phyloP scores from a whole-genome alignment of 208 protist species.

The Leishmania aethiopica region DNA sequence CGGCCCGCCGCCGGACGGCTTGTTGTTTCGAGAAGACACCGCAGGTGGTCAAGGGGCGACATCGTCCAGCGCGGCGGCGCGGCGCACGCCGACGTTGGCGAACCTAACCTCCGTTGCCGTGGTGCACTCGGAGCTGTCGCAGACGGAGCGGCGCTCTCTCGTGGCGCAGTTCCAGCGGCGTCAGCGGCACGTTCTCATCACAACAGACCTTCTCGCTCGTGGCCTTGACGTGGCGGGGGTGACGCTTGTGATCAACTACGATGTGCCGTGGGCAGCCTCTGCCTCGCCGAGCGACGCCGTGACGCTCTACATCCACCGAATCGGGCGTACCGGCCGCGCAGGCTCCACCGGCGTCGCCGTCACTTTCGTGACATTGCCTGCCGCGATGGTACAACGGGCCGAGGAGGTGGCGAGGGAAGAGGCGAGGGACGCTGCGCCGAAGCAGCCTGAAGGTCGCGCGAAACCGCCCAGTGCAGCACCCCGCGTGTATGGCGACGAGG shows the following conservation, averaged over 20 bases:
- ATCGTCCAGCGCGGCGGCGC: background rate
- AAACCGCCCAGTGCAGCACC: background rate
- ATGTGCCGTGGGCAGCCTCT: slow-evolving; percentile 83
- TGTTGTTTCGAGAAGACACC: slow-evolving; percentile 12
- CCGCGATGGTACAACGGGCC: slow-evolving; percentile 36
- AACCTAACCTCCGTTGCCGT: slow-evolving; percentile 71
- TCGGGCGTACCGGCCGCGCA: slow-evolving; percentile 93
- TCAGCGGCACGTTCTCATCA: slow-evolving; percentile 96
- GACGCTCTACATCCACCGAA: slow-evolving; percentile 96
- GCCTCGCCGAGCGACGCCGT: slow-evolving; percentile 45
- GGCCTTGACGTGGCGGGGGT: slow-evolving; percentile 96
- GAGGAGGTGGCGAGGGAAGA: slow-evolving; percentile 24
- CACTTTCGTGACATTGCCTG: slow-evolving; percentile 90
- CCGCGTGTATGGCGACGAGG: slow-evolving; percentile 1
- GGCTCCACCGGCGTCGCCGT: slow-evolving; percentile 88
- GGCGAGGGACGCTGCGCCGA: background rate
- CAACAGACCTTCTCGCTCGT: slow-evolving; percentile 96
- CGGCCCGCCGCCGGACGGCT: slow-evolving; percentile 41
- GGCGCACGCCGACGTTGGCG: slow-evolving; percentile 5
- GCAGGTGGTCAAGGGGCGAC: background rate
- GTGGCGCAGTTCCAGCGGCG: slow-evolving; percentile 95
- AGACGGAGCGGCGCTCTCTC: slow-evolving; percentile 93
- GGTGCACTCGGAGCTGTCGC: slow-evolving; percentile 82
- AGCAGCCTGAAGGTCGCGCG: background rate
- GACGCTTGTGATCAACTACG: slow-evolving; percentile 98